Evolutionary conservation across 805 yeast genomes (phyloP).

Genomic region (Yamadazyma kitorensis): DNA sequence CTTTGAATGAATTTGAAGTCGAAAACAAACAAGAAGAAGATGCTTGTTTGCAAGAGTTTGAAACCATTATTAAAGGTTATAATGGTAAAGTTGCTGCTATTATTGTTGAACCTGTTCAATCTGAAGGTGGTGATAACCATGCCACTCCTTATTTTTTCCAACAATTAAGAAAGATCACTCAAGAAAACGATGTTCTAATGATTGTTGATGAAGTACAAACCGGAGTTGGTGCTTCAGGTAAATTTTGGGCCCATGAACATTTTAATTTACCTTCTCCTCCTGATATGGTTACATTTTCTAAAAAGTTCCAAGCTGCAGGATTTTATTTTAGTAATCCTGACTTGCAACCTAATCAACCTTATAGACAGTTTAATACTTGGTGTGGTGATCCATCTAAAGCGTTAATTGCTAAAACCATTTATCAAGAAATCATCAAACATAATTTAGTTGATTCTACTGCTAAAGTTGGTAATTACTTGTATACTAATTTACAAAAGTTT

Average conservation of each 20-base stretch:
- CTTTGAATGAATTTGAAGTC: conserved; percentile 29
- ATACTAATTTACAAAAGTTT: conserved; percentile 37
- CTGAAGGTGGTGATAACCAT: conserved; percentile 78
- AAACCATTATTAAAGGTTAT: conserved; percentile 34
- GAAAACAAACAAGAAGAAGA: conserved; percentile 49
- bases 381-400: conserved; percentile 75
- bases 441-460: conserved; percentile 48
- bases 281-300: conserved; percentile 68
- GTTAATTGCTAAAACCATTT: conserved; percentile 58
- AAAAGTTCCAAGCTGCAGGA: conserved; percentile 73
- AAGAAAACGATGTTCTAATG: conserved; percentile 54
- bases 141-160: conserved; percentile 62
- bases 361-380: conserved; percentile 77
- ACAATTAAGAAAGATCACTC: conserved; percentile 57
- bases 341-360: conserved; percentile 58
- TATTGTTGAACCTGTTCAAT: conserved; percentile 61
- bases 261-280: conserved; percentile 61
- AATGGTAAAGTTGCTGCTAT: conserved; percentile 50
- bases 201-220: conserved; percentile 75
- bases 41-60: conserved; percentile 45
- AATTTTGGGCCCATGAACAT: conserved; percentile 72
- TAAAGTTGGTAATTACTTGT: conserved; percentile 55
- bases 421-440: conserved; percentile 50
- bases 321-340: conserved; percentile 60
- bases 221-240: conserved; percentile 72